Percentiles rank a stretch among this genome's conserved stretches.
Conservation (phyloP, 495 filamentous ascomycete species). For the Trichocladium uniseriatum region DNA sequence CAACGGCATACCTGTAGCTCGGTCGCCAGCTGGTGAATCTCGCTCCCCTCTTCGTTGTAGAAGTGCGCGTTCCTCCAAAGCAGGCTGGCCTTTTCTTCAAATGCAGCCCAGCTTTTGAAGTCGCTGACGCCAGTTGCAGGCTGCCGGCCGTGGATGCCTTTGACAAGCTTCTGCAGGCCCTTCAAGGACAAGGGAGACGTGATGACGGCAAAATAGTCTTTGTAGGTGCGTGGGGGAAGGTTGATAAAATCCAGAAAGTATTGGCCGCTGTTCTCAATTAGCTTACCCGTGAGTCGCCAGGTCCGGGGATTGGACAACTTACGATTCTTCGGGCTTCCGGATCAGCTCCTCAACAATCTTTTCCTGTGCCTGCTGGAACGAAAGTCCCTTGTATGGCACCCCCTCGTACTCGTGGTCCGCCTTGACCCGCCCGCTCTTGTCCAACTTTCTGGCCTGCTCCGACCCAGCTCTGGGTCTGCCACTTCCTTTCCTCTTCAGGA, state of each 20-base stretch:
- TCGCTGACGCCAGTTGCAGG: slow-evolving; percentile 56
- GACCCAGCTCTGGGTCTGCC: slow-evolving; percentile 18
- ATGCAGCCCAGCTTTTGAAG: slow-evolving; percentile 68
- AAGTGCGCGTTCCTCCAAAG: slow-evolving; percentile 80
- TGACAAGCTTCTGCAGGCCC: slow-evolving; percentile 59
- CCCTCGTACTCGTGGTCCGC: slow-evolving; percentile 44
- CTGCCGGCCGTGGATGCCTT: slow-evolving; percentile 55
- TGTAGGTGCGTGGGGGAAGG: slow-evolving; percentile 50
- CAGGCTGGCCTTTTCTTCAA: slow-evolving; percentile 65
- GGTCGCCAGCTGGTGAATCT: slow-evolving; percentile 60
- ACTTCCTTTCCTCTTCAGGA: slow-evolving; percentile 23
- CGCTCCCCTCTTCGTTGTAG: slow-evolving; percentile 84
- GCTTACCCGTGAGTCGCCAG: slow-evolving; percentile 9
- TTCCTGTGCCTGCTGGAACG: slow-evolving; percentile 72
- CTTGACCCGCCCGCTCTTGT: slow-evolving; percentile 22
- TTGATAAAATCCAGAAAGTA: slow-evolving; percentile 58
- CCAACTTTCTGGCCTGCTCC: slow-evolving; percentile 8
- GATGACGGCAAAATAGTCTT: slow-evolving; percentile 73
- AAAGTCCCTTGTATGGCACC: slow-evolving; percentile 51
- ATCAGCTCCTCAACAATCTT: slow-evolving; percentile 64
- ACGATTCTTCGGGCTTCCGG: slow-evolving; percentile 52
- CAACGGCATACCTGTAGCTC: slow-evolving; percentile 56
- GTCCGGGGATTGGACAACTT: slow-evolving; percentile 24
- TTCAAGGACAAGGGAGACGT: slow-evolving; percentile 62
- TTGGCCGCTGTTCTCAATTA: slow-evolving; percentile 35